Evolutionary conservation across 2,329 filamentous ascomycete genomes (phyloP).

Genomic region (Mycocentrospora acerina): DNA sequence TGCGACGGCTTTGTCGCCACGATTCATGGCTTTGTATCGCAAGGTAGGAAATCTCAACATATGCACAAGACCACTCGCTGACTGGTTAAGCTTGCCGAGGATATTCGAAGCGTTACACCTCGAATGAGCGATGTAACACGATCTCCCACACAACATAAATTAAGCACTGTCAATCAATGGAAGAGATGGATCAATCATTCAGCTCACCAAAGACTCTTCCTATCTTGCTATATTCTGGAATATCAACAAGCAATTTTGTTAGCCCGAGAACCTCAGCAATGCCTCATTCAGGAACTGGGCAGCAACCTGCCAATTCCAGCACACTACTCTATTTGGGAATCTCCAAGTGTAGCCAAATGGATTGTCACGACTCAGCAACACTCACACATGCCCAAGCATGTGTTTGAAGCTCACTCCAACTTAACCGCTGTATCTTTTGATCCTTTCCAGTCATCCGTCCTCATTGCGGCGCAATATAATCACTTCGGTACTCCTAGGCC

Average conservation of each 20-base stretch:
- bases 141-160: conserved; percentile 19
- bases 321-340: conserved; percentile 42
- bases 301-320: conserved; percentile 43
- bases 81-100: conserved; percentile 22
- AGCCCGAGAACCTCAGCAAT: conserved; percentile 22
- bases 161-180: conserved; percentile 31
- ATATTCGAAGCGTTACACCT: conserved; percentile 18
- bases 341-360: conserved; percentile 25
- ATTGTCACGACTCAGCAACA: conserved; percentile 21
- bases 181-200: conserved; percentile 34
- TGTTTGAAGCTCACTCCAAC: conserved; percentile 25
- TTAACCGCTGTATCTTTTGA: conserved; percentile 18
- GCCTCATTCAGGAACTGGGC: conserved; percentile 19
- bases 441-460: conserved; percentile 40
- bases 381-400: conserved; percentile 19
- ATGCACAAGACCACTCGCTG: conserved; percentile 2
- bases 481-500: conserved; percentile 18
- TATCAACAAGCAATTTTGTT: conserved; percentile 40
- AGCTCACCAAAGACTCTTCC: conserved; percentile 40
- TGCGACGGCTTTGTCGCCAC: conserved; percentile 37
- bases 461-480: conserved; percentile 39
- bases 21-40: conserved; percentile 42
- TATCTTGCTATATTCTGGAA: conserved; percentile 47
- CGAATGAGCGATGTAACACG: conserved; percentile 17
- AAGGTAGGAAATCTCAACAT: conserved; percentile 22